Base-by-base conservation (phyloP, 1,284 basidiomycete species). In the Sphagnurus paluster region DNA sequence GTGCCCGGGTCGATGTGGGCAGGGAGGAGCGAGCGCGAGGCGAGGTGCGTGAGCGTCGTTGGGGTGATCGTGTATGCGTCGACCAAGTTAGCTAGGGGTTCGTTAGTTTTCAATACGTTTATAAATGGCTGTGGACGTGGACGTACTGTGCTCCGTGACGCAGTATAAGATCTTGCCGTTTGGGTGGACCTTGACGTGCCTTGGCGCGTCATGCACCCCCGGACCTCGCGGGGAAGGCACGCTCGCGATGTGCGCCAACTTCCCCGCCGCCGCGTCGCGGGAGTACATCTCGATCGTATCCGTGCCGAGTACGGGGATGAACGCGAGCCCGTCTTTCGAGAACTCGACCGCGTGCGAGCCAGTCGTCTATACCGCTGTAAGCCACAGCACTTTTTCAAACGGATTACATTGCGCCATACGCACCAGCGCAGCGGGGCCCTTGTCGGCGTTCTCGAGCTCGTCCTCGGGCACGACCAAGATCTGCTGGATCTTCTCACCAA, bases 271-370 rank as follows among this genome's bases (percentile, higher is more conserved):
- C 1, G 55, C 25, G 29, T 71, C 62, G 42, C 65, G 64, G 5
- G 50, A 51, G 52, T 74, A 78, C 55, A 73, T 66, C 41, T 76
- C 69, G 19, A 78, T 76, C 11, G 64, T 61, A 39, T 71, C 61
- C 5, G 72, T 71, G 5, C 75, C 76, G 7, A 78, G 66, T 3
- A 76, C 72, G 7, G 76, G 76, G 2, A 77, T 60, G 52, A 77
- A 77, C 0, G 68, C 74, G 4, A 64, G 59, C 4, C 62, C 58
- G 1, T 61, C 56, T 3, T 66, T 54, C 2, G 71, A 69, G 34
- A 75, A 70, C 48, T 77, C 76, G 25, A 77, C 61, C 0, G 63
- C 76, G 54, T 78, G 76, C 2, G 74, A 73, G n/a, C n/a, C n/a
- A n/a, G n/a, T n/a, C n/a, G n/a, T 7, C 76, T 75, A 50, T 71